Percentiles rank a stretch among this genome's conserved stretches.
Evolutionary conservation across 495 filamentous ascomycete species (phyloP).

Genomic region (Letharia lupina): DNA sequence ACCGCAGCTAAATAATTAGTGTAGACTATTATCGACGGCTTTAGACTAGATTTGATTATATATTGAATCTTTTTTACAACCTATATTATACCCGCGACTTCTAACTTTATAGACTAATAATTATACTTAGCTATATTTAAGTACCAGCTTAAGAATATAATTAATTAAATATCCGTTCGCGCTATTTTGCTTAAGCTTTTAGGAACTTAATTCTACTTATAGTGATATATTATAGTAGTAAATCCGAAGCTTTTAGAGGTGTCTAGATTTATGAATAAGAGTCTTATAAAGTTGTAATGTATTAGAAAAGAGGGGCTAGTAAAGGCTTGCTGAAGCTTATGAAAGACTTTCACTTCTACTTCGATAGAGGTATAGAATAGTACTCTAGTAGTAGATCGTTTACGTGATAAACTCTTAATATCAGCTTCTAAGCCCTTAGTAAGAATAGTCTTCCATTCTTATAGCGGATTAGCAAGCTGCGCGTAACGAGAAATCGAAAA

Average conservation of each 20-base stretch:
- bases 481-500: background rate
- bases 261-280: background rate
- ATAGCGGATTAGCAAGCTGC: background rate
- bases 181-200: too few species aligned
- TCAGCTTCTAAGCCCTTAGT: background rate
- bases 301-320: background rate
- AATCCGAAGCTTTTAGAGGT: background rate
- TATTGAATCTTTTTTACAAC: conserved; percentile 1
- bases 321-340: too few species aligned
- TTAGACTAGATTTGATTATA: background rate
- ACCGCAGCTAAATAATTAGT: conserved; percentile 5
- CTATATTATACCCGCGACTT: background rate
- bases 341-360: background rate
- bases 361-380: background rate
- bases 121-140: background rate
- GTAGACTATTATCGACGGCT: background rate
- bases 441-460: background rate
- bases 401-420: background rate
- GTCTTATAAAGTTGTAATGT: background rate
- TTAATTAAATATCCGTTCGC: background rate
- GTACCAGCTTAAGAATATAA: conserved; percentile 3
- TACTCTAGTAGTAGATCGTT: background rate
- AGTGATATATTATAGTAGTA: background rate
- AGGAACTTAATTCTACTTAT: too few species aligned
- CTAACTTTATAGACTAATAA: background rate